These are phyloP conservation scores for Candida taoyuanica DNA, from an alignment of 805 yeast genomes.

Conservation along the genomic window DNA sequence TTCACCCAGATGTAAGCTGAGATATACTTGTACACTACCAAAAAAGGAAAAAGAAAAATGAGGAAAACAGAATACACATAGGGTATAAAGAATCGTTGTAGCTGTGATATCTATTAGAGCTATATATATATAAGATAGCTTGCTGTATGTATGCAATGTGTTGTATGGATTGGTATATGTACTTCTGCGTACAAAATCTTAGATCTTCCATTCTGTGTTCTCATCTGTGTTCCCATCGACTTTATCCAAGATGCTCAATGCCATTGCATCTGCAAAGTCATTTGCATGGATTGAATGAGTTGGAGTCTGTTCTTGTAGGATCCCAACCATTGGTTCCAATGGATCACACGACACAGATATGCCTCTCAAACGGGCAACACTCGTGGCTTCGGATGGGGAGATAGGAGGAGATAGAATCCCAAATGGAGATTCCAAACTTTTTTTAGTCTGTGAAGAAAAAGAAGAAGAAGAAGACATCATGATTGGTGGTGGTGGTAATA, in stretches of 20 bases:
- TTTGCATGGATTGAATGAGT: conserved; percentile 4
- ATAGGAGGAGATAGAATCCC: neutral
- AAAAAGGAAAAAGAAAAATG: no score
- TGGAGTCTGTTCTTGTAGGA: neutral
- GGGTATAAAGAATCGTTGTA: no score
- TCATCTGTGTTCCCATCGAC: conserved; percentile 16
- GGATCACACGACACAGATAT: conserved; percentile 15
- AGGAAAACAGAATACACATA: no score
- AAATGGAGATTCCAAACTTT: conserved; percentile 6
- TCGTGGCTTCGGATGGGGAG: neutral
- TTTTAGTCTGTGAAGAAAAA: conserved; percentile 3
- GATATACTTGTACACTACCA: neutral
- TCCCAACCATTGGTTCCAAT: conserved; percentile 1
- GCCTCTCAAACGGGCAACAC: neutral
- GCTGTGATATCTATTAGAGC: no score
- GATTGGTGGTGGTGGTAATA: conserved; percentile 11
- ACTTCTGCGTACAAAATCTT: neutral
- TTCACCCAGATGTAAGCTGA: neutral
- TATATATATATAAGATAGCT: no score
- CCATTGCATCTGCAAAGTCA: conserved; percentile 28
- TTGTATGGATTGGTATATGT: neutral
- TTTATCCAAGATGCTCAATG: conserved; percentile 25
- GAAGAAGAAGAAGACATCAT: neutral
- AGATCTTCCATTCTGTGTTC: conserved; percentile 25
- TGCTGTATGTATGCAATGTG: no score